phyloP scores from a whole-genome alignment of 257 asterid species.

The Nyctanthes arbortristis region DNA sequence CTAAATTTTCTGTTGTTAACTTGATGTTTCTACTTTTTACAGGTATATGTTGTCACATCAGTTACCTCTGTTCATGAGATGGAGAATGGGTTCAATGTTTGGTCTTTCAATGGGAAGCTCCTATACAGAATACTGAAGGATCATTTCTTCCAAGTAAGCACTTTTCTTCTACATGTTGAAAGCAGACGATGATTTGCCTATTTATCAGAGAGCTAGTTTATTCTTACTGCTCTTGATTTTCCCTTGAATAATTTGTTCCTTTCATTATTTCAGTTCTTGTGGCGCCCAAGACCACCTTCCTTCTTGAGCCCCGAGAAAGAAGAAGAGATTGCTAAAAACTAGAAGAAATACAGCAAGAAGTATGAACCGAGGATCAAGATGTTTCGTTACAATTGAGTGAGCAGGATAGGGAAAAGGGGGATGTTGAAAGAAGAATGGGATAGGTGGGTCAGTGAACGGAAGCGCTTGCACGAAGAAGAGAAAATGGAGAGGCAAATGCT shows the following conservation, averaged over 20 bases:
- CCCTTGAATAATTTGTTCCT: neutral
- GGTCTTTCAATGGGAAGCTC: slow-evolving; percentile 86
- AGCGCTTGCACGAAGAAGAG: slow-evolving; percentile 66
- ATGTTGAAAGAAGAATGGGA: slow-evolving; percentile 87
- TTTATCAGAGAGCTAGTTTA: neutral
- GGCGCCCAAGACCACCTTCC: slow-evolving; percentile 96
- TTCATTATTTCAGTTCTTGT: slow-evolving; percentile 54
- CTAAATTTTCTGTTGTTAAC: neutral
- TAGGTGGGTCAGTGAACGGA: slow-evolving; percentile 81
- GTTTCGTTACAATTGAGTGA: slow-evolving; percentile 76
- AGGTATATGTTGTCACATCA: slow-evolving; percentile 92
- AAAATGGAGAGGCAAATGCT: slow-evolving; percentile 67
- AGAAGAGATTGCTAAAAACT: slow-evolving; percentile 81
- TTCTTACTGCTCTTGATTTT: neutral
- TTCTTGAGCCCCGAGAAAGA: slow-evolving; percentile 80
- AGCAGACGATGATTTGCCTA: neutral
- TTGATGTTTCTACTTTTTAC: neutral
- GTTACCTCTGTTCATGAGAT: slow-evolving; percentile 98
- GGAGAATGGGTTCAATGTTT: slow-evolving; percentile 92
- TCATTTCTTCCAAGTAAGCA: slow-evolving; percentile 90
- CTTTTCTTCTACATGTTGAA: neutral
- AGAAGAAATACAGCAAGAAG: slow-evolving; percentile 75
- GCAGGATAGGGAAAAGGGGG: slow-evolving; percentile 85
- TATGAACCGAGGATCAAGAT: slow-evolving; percentile 86
- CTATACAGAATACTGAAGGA: slow-evolving; percentile 78